Evolutionary conservation across 2,329 filamentous ascomycete species (phyloP), one percentile per base, ranked within the genome.

Genomic region (Scytalidium sp.): DNA sequence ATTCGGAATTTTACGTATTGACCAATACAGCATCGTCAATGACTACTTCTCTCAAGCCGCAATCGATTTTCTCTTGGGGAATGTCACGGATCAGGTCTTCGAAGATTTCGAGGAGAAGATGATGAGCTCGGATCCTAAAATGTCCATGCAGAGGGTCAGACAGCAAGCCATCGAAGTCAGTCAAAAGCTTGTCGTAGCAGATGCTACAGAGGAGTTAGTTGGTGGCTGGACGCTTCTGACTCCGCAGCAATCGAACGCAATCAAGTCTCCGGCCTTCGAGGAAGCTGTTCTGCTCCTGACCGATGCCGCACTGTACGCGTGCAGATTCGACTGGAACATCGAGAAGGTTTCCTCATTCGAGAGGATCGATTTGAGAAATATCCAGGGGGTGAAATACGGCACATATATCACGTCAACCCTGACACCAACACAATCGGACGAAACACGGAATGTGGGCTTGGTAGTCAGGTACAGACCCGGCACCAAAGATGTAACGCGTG

Each of bases 31-130:
- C 57, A 94, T 97, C 70, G 91, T 99, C 56, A 96, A 96, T 59
- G 94, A 99, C 70, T 97, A 96, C 68, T 97, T 97, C 69, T 88
- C 92, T 19, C 94, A 99, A 67, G 89, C 91, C 0, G 90, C 89
- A 45, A 96, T 99, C 56, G 94, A 99, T 66, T 97, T 94, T 64
- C 79, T 96, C 3, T 80, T 97, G 0, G 94, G 94, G 19, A 94
- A 94, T 58, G 89, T 95, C 10, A 90, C 87, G 0, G 85, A 85
- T 1, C 76, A 84, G 15, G 87, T 96, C 2, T 97, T 97, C 64
- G 88, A 93, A 50, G 94, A 99, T 58, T 99, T 99, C 55, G 91
- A 97, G 63, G 84, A 87, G 15, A 88, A 92, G 59, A 91, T 99
- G 83, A 95, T 92, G 81, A 92, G 85, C 41, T 87, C 89, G 42